Conservation (phyloP, 495 filamentous ascomycete genomes). For the Saxophila tyrrhenica region DNA sequence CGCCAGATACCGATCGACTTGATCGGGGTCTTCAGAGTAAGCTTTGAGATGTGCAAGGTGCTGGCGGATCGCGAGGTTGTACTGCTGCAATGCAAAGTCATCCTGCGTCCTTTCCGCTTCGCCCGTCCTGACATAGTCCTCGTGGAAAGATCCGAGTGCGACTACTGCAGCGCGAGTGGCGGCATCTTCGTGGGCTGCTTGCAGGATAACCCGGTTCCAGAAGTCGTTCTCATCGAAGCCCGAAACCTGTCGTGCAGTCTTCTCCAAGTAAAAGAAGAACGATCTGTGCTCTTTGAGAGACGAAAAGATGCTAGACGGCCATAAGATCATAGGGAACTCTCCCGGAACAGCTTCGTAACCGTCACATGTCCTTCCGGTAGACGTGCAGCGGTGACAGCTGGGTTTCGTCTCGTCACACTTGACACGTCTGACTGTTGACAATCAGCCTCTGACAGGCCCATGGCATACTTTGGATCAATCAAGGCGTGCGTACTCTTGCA, state of each 20-base stretch:
- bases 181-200: background rate
- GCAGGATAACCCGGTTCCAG: slow-evolving; percentile 2
- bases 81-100: slow-evolving; percentile 8
- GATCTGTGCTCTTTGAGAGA: background rate
- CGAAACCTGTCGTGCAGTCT: slow-evolving; percentile 1
- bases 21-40: background rate
- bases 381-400: background rate
- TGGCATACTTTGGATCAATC: background rate
- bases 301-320: background rate
- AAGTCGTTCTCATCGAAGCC: background rate
- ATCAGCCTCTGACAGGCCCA: background rate
- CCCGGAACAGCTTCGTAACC: background rate
- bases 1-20: background rate
- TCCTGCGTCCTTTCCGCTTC: background rate
- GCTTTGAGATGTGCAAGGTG: background rate
- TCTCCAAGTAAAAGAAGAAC: slow-evolving; percentile 1
- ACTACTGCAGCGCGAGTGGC: slow-evolving; percentile 4
- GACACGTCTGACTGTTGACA: background rate
- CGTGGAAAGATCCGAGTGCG: slow-evolving; percentile 5
- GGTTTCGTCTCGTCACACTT: slow-evolving; percentile 11
- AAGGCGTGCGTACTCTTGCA: slow-evolving; percentile 2
- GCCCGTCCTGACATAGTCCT: slow-evolving; percentile 1
- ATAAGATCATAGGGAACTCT: background rate
- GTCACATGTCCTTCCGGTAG: slow-evolving; percentile 6
- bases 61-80: slow-evolving; percentile 1